Base-by-base conservation (phyloP, 2,329 filamentous ascomycete species). In the Sporothrix mexicana region DNA sequence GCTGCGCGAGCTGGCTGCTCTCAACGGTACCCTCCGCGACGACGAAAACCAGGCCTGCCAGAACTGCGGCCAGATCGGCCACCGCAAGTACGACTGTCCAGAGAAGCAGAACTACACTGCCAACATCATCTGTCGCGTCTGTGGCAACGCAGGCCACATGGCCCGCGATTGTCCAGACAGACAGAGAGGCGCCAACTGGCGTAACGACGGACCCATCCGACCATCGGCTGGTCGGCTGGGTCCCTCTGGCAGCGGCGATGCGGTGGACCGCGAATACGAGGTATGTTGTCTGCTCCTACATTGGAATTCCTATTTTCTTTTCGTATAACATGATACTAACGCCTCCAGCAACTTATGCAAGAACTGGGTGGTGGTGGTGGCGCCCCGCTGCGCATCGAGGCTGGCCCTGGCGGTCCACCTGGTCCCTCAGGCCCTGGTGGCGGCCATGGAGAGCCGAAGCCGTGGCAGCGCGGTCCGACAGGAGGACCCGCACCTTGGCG, bases 21-120 rank as follows among this genome's bases (percentile, higher is more conserved):
- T 99, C 78, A 99, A 99, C 90, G 96, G 96, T 89, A 99, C 96
- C 9, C 91, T 99, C 23, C 95, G 96, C 85, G 96, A 99, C 80
- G 96, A 99, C 79, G 96, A 99, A 82, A 99, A 99, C 83, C 96
- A 99, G 82, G 96, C 96, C 77, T 99, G 96, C 84, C 96, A 99
- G 85, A 99, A 99, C 86, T 99, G 93, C 83, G 96, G 96, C 78
- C 94, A 98, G 87, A 99, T 99, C 76, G 96, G 96, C 74, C 96
- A 99, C 83, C 92, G 96, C 83, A 99, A 99, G 84, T 98, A 98
- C 82, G 96, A 99, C 81, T 99, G 96, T 78, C 96, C 96, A 15
- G 94, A 99, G 84, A 93, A 96, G 82, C 93, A 95, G 81, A 99
- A 99, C 84, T 98, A 92, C 84, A 99, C 96, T n/a, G 95, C 96